Evolutionary conservation across 768 basidiomycete genomes (phyloP), one percentile per base, ranked within the genome.

Genomic region (Amanita polypyramis): DNA sequence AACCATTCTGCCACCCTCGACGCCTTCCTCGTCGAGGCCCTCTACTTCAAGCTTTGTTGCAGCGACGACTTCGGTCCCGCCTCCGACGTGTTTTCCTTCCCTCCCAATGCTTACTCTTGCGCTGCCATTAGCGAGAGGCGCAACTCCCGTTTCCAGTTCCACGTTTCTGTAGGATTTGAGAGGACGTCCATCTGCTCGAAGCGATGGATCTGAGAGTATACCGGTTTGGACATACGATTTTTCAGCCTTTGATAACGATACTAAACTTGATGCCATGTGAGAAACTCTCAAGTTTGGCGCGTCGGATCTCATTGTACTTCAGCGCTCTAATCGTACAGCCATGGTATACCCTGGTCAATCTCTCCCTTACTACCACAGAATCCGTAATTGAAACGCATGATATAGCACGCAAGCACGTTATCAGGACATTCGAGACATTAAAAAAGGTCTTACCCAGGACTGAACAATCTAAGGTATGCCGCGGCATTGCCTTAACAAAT

Each of bases 51-150:
- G 72, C 56, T 88, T 87, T 1, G 77, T 71, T 0, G 86, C 88
- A 1, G 84, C 88, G 20, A 91, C 63, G 3, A 91, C 70, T 54
- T 91, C 87, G 0, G 91, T 92, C 0, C 83, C 81, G 2, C 77
- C 79, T 1, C 75, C 76, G 8, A 73, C 74, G 37, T 75, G 71
- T 38, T 68, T 67, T 20, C 72, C 65, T 51, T 66, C 68, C 53
- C 70, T 68, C 1, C 88, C 90, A n/a, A 92, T 75, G 53, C 69
- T 77, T 6, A 91, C 66, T 19, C 76, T 74, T 4, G 87, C 87
- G 52, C 88, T 91, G 5, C 91, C 91, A 51, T 93, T 91, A 15
- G 90, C 84, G 4, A 89, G 73, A 4, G 88, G 85, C 12, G 80
- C 79, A 1, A 85, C 74, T 17, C 84, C 85, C 0, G 86, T 87